These are phyloP conservation scores for Paraurostyla sp. DNA, from an alignment of 73 alveolate species.

Conservation along the genomic window DNA sequence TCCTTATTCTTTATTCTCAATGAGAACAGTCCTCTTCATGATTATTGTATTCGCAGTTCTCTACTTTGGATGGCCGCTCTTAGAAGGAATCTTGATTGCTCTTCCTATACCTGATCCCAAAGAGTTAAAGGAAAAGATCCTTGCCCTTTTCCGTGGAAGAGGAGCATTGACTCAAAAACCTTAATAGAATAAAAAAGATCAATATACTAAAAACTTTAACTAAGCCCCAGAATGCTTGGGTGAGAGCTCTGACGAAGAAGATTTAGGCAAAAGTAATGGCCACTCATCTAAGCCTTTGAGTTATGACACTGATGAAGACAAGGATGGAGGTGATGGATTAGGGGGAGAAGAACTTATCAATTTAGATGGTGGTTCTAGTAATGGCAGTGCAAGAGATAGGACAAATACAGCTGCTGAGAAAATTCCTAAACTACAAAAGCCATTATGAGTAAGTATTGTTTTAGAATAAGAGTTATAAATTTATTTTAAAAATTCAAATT, in stretches of 20 bases:
- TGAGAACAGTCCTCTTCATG: constrained; percentile 6
- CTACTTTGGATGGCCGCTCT: constrained; percentile 61
- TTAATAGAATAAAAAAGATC: background rate
- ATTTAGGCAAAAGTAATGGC: background rate
- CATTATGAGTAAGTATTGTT: background rate
- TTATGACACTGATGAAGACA: constrained; percentile 53
- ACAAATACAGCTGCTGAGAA: constrained; percentile 44
- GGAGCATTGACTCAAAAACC: background rate
- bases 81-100: constrained; percentile 43
- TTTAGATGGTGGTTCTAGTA: constrained; percentile 54
- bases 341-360: constrained; percentile 14
- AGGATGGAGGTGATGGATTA: constrained; percentile 15
- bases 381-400: background rate
- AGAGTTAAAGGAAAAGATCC: constrained; percentile 30
- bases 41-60: constrained; percentile 42
- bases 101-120: constrained; percentile 68
- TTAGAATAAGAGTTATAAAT: no score
- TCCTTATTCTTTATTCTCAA: constrained; percentile 8
- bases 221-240: constrained; percentile 44
- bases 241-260: constrained; percentile 57
- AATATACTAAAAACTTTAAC: constrained; percentile 7
- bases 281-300: background rate
- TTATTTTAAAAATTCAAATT: no score
- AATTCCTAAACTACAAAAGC: constrained; percentile 33
- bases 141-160: background rate